Conservation (phyloP, 2,329 filamentous ascomycete species). For the Epichloe sp. region DNA sequence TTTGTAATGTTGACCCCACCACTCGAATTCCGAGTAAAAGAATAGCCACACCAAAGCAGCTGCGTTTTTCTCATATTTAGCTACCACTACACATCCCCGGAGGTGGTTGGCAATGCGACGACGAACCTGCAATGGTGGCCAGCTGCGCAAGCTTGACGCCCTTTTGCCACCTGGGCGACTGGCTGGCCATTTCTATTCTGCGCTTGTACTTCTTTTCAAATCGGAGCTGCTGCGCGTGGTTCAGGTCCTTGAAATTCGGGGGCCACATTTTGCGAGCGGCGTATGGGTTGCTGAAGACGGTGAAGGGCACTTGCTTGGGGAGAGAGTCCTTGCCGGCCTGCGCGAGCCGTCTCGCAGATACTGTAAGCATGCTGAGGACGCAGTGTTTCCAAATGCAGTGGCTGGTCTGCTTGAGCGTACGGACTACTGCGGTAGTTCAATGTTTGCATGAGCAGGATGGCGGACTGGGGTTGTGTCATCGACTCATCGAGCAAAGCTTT, state of each 20-base stretch:
- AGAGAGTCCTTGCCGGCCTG: slow-evolving; percentile 17
- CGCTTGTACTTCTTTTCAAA: slow-evolving; percentile 71
- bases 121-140: slow-evolving; percentile 41
- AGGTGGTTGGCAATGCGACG: slow-evolving; percentile 22
- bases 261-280: slow-evolving; percentile 64
- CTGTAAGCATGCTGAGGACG: slow-evolving; percentile 20
- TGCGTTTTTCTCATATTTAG: slow-evolving; percentile 5
- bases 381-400: neutral
- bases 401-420: neutral
- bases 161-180: slow-evolving; percentile 48
- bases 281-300: slow-evolving; percentile 41
- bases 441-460: neutral
- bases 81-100: neutral
- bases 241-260: slow-evolving; percentile 59
- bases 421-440: neutral
- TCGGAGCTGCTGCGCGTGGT: slow-evolving; percentile 59
- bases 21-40: slow-evolving; percentile 31
- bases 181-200: slow-evolving; percentile 47
- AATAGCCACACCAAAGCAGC: slow-evolving; percentile 25
- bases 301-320: slow-evolving; percentile 16
- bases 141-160: slow-evolving; percentile 52
- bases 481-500: neutral
- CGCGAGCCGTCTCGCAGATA: slow-evolving; percentile 20
- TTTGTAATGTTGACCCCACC: slow-evolving; percentile 29
- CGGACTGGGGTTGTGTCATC: neutral